These are phyloP conservation scores for Cladosporium colombiae DNA, from an alignment of 2,329 filamentous ascomycete species.

Conservation along the genomic window DNA sequence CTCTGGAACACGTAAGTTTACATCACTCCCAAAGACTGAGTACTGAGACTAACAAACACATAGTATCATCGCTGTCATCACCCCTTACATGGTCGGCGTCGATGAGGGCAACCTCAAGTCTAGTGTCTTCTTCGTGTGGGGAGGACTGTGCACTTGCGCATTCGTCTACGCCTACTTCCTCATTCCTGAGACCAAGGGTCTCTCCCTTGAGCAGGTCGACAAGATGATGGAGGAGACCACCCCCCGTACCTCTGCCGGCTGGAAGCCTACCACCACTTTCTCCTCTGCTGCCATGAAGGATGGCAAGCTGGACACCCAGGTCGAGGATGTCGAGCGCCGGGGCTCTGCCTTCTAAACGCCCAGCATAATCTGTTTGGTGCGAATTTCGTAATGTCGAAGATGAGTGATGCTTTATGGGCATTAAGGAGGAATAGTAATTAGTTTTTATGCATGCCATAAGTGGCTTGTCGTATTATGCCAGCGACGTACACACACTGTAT, in stretches of 20 bases:
- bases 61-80: slow-evolving; percentile 62
- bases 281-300: slow-evolving; percentile 37
- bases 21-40: slow-evolving; percentile 9
- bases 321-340: slow-evolving; percentile 39
- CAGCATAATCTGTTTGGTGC: not conserved
- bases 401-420: not conserved
- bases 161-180: slow-evolving; percentile 72
- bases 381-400: slow-evolving; percentile 5
- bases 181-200: slow-evolving; percentile 56
- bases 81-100: slow-evolving; percentile 61
- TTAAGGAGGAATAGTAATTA: slow-evolving; percentile 9
- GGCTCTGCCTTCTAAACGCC: slow-evolving; percentile 36
- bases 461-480: not conserved
- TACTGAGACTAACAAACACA: not conserved
- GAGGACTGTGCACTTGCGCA: slow-evolving; percentile 43
- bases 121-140: slow-evolving; percentile 49
- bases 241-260: slow-evolving; percentile 73
- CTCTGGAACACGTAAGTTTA: slow-evolving; percentile 59
- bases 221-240: slow-evolving; percentile 87
- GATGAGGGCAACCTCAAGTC: slow-evolving; percentile 55
- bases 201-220: slow-evolving; percentile 78
- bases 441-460: not conserved
- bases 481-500: slow-evolving; percentile 5
- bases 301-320: slow-evolving; percentile 33
- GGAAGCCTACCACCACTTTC: slow-evolving; percentile 45